phyloP scores from a whole-genome alignment of 371 early-diverging fungal species.

The Batkoa obscura region DNA sequence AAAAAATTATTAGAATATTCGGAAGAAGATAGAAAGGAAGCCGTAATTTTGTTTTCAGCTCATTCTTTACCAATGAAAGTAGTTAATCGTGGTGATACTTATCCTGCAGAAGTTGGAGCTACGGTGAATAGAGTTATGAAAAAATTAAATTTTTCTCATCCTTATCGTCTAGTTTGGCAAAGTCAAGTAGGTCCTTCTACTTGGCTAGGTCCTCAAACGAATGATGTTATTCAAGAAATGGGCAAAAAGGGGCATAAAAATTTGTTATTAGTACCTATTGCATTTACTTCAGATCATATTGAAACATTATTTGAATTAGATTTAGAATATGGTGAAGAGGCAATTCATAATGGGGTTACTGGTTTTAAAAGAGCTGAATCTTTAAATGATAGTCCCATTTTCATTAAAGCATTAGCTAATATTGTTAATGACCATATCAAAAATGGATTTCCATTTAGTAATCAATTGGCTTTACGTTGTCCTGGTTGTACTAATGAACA shows the following conservation, averaged over 20 bases:
- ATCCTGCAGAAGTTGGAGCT: constrained; percentile 81
- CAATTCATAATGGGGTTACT: constrained; percentile 56
- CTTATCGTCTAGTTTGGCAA: constrained; percentile 91
- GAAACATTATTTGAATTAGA: constrained; percentile 93
- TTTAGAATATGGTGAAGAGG: constrained; percentile 72
- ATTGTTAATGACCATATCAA: constrained; percentile 60
- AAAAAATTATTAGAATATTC: constrained; percentile 44
- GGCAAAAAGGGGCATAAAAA: constrained; percentile 58
- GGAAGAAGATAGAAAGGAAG: constrained; percentile 34
- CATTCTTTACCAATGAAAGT: constrained; percentile 89
- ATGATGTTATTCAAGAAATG: constrained; percentile 51
- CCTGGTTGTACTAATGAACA: constrained; percentile 57
- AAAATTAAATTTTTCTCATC: constrained; percentile 42
- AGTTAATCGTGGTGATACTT: constrained; percentile 80
- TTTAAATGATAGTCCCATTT: constrained; percentile 72
- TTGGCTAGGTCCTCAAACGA: constrained; percentile 87
- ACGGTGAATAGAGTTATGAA: constrained; percentile 73
- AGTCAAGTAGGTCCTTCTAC: constrained; percentile 86
- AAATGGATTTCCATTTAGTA: constrained; percentile 22
- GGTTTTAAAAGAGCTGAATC: constrained; percentile 75
- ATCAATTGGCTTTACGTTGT: constrained; percentile 58
- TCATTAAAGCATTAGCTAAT: constrained; percentile 74
- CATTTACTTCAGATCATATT: constrained; percentile 90
- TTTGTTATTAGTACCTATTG: constrained; percentile 73
- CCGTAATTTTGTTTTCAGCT: constrained; percentile 80